phyloP scores from a whole-genome alignment of 2,329 filamentous ascomycete species.

The Claviceps fusiformis region DNA sequence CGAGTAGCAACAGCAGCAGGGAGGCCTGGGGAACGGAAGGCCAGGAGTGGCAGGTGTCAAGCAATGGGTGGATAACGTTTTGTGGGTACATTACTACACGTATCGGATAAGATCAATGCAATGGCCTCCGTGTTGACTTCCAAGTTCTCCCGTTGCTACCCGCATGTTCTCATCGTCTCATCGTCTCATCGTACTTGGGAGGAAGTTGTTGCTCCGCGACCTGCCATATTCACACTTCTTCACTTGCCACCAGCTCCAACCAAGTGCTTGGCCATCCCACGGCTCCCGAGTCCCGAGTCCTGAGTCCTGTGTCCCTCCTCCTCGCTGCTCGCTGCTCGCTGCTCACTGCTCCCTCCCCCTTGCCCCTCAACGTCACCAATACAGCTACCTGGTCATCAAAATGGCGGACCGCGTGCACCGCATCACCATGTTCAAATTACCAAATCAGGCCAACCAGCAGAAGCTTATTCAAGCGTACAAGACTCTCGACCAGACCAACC shows the following conservation, averaged over 20 bases:
- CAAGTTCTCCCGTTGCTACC: neutral
- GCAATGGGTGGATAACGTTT: neutral
- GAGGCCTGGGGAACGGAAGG: neutral
- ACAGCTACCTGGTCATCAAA: constrained; percentile 1
- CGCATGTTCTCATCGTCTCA: too few relatives aligned
- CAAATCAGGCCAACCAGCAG: constrained; percentile 28
- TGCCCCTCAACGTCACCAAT: neutral
- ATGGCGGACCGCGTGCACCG: constrained; percentile 32
- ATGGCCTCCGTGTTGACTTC: too few relatives aligned
- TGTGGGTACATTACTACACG: too few relatives aligned
- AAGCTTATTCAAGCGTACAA: constrained; percentile 32
- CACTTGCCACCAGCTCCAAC: too few relatives aligned
- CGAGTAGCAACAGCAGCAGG: neutral
- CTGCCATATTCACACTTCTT: neutral
- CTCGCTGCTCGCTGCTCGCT: too few relatives aligned
- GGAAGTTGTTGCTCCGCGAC: neutral
- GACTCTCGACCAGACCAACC: constrained; percentile 23
- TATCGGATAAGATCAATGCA: neutral
- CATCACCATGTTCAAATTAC: constrained; percentile 41
- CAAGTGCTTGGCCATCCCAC: neutral
- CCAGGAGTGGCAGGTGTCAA: neutral
- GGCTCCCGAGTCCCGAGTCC: too few relatives aligned
- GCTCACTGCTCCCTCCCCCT: neutral
- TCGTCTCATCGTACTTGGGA: too few relatives aligned
- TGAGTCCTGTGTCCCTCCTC: too few relatives aligned